These are phyloP conservation scores for Fusarium sp. DNA, from an alignment of 2,329 filamentous ascomycete species.

Conservation along the genomic window DNA sequence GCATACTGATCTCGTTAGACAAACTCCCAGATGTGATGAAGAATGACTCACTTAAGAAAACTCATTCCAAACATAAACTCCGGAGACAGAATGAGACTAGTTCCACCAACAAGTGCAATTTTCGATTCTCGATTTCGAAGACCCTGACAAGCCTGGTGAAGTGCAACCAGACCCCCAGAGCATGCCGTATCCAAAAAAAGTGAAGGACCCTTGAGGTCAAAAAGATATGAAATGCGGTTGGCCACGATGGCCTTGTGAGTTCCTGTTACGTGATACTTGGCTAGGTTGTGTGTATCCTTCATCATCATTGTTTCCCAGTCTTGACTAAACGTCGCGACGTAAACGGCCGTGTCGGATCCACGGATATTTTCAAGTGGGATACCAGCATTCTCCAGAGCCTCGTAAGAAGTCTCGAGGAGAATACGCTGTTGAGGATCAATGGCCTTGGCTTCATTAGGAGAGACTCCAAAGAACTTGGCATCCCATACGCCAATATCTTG, in stretches of 20 bases:
- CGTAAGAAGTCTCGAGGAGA: background rate
- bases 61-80: constrained; percentile 1
- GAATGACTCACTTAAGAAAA: background rate
- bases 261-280: background rate
- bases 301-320: background rate
- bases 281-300: background rate
- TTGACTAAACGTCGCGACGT: background rate
- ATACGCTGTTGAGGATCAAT: background rate
- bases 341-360: background rate
- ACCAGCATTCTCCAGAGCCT: background rate
- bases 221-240: background rate
- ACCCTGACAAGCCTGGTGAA: background rate
- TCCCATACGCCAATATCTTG: background rate
- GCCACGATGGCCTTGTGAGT: background rate
- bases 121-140: background rate
- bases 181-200: background rate
- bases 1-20: background rate
- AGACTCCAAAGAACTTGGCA: background rate
- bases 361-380: background rate
- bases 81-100: background rate
- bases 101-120: background rate
- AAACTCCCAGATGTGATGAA: background rate
- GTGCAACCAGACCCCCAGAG: background rate
- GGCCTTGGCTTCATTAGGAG: background rate
- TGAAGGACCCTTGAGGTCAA: background rate